Percentiles rank a stretch among this genome's conserved stretches.
These are phyloP conservation scores for Serpula lacrymans DNA, from an alignment of 768 basidiomycete genomes.

Conservation along the genomic window DNA sequence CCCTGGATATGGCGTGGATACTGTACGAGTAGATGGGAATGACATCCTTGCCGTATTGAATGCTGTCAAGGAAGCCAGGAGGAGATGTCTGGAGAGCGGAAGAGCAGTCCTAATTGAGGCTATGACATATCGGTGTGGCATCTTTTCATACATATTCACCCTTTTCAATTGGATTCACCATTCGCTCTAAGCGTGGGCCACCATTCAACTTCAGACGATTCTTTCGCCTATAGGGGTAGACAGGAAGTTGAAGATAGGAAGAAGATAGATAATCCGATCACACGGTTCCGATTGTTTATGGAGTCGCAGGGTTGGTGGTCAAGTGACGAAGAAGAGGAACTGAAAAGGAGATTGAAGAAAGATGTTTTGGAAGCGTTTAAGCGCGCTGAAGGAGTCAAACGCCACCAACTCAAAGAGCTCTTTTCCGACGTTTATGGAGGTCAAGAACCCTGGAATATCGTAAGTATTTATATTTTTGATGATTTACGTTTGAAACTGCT, in stretches of 20 bases:
- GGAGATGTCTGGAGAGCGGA: slow-evolving; percentile 69
- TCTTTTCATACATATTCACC: slow-evolving; percentile 3
- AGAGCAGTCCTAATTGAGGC: slow-evolving; percentile 85
- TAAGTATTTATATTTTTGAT: slow-evolving; percentile 36
- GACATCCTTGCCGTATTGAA: slow-evolving; percentile 81
- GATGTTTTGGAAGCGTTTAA: slow-evolving; percentile 80
- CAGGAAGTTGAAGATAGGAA: slow-evolving; percentile 91
- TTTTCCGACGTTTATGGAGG: slow-evolving; percentile 89
- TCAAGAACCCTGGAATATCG: slow-evolving; percentile 80
- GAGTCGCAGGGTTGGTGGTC: slow-evolving; percentile 87
- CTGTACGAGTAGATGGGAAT: slow-evolving; percentile 91
- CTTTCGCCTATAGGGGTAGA: slow-evolving; percentile 86
- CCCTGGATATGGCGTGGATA: slow-evolving; percentile 89
- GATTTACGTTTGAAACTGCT: neutral
- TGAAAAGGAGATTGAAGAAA: slow-evolving; percentile 64
- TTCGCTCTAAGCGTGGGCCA: slow-evolving; percentile 68
- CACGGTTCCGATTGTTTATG: slow-evolving; percentile 81
- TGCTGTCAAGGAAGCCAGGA: slow-evolving; percentile 69
- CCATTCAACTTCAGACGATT: slow-evolving; percentile 94
- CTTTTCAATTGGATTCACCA: slow-evolving; percentile 2
- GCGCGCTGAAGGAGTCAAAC: slow-evolving; percentile 66
- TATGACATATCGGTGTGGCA: slow-evolving; percentile 78
- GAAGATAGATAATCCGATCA: slow-evolving; percentile 86
- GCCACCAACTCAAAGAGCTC: slow-evolving; percentile 70
- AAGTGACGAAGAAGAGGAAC: slow-evolving; percentile 63